Percentiles rank a stretch among this genome's conserved stretches.
These are phyloP conservation scores for Gillenia trifoliata DNA, from an alignment of 306 rosid genomes.

Conservation along the genomic window DNA sequence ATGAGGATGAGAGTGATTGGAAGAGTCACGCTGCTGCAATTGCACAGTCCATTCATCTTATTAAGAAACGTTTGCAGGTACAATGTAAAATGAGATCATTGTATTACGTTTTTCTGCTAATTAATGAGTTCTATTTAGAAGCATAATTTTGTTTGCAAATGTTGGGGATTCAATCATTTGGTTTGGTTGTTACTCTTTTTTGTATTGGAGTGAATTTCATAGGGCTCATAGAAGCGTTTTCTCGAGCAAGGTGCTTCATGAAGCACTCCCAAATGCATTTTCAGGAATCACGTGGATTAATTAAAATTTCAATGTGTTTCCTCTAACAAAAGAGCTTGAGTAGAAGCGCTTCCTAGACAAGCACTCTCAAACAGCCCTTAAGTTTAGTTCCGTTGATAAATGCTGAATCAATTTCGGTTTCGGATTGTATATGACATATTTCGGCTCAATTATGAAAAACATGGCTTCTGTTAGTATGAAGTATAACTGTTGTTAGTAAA, in stretches of 20 bases:
- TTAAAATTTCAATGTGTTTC: background rate
- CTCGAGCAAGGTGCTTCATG: too few species aligned
- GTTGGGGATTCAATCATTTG: background rate
- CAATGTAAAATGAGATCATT: background rate
- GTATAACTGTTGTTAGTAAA: background rate
- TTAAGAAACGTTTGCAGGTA: conserved; percentile 86
- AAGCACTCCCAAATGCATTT: too few species aligned
- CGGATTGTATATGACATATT: too few species aligned
- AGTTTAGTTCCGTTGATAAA: too few species aligned
- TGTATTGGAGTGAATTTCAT: background rate
- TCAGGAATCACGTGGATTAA: background rate
- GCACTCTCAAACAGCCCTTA: too few species aligned
- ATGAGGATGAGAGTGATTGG: conserved; percentile 75
- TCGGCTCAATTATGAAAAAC: too few species aligned
- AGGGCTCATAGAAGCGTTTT: too few species aligned
- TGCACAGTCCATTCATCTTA: conserved; percentile 74
- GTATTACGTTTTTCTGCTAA: background rate
- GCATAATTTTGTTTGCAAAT: background rate
- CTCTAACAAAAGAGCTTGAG: background rate
- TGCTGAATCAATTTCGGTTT: too few species aligned
- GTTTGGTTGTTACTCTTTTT: background rate
- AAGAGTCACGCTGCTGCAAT: conserved; percentile 83
- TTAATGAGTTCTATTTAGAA: background rate
- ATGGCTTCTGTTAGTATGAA: background rate
- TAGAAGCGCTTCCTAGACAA: too few species aligned